Evolutionary conservation across 495 filamentous ascomycete species (phyloP).

Genomic region (Tuber indicum): DNA sequence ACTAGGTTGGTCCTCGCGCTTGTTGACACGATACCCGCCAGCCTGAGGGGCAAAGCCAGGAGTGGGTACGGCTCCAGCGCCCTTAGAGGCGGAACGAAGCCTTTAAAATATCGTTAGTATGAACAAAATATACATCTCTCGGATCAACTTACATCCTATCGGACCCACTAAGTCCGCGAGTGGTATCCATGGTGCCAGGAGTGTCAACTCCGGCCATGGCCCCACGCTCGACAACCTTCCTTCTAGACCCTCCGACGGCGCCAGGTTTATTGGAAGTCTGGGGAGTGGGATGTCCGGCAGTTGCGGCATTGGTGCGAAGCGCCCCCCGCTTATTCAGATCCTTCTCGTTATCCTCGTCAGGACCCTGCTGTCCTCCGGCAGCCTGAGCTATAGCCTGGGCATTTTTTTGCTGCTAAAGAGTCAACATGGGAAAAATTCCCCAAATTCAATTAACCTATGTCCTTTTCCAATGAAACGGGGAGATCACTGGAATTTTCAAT

Average conservation of each 20-base stretch:
- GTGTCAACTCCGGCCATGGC: conserved; percentile 58
- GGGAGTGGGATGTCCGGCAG: conserved; percentile 56
- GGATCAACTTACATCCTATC: conserved; percentile 97
- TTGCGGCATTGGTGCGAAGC: conserved; percentile 54
- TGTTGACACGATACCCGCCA: conserved; percentile 57
- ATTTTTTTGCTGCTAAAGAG: conserved; percentile 70
- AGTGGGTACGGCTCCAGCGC: conserved; percentile 54
- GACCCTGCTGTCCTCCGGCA: conserved; percentile 59
- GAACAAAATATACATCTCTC: conserved; percentile 25
- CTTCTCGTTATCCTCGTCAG: conserved; percentile 54
- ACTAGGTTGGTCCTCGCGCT: conserved; percentile 59
- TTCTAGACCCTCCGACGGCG: conserved; percentile 69
- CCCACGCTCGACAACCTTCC: conserved; percentile 73
- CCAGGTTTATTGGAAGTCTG: conserved; percentile 60
- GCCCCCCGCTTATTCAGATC: conserved; percentile 65
- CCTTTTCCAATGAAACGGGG: conserved; percentile 8
- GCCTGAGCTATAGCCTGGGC: conserved; percentile 80
- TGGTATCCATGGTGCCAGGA: conserved; percentile 59
- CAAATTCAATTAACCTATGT: conserved; percentile 26
- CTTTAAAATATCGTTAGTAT: conserved; percentile 69
- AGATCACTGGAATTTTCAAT: not conserved
- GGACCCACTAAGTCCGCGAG: conserved; percentile 81
- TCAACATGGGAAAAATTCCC: conserved; percentile 27
- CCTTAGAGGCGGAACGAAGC: conserved; percentile 90
- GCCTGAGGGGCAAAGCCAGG: conserved; percentile 52